Conservation (phyloP, 768 basidiomycete species). For the Xerocomellus amylosporus region DNA sequence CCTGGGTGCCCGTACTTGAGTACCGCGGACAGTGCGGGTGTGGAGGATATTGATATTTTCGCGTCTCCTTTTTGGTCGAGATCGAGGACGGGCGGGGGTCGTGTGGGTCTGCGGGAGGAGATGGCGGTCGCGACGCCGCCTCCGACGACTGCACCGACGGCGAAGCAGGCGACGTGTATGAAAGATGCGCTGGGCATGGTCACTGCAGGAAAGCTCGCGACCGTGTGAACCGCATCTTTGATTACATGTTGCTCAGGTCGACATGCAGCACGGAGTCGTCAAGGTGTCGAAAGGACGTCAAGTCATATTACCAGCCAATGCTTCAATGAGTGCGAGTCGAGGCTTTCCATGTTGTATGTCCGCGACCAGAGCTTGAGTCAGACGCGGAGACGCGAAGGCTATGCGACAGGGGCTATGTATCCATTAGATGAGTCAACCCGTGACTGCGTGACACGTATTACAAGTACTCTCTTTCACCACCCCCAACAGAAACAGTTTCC, state of each 20-base stretch:
- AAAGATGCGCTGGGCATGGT: slow-evolving; percentile 47
- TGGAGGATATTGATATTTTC: slow-evolving; percentile 38
- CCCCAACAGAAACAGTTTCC: not conserved
- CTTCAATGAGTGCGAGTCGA: too few relatives aligned
- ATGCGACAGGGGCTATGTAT: too few relatives aligned
- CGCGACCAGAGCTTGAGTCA: too few relatives aligned
- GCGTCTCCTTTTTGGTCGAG: slow-evolving; percentile 45
- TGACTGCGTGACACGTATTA: slow-evolving; percentile 3
- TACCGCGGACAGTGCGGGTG: slow-evolving; percentile 34
- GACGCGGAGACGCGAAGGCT: too few relatives aligned
- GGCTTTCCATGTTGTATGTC: too few relatives aligned
- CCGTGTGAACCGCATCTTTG: too few relatives aligned
- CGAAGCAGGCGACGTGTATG: slow-evolving; percentile 70
- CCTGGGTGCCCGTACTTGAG: slow-evolving; percentile 44
- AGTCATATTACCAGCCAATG: too few relatives aligned
- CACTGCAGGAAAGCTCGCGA: too few relatives aligned
- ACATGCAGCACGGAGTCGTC: too few relatives aligned
- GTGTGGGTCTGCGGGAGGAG: slow-evolving; percentile 32
- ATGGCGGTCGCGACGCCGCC: slow-evolving; percentile 64
- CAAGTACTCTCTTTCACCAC: slow-evolving; percentile 9
- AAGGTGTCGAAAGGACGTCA: too few relatives aligned
- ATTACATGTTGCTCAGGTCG: too few relatives aligned
- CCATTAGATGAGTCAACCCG: not conserved
- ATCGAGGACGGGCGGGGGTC: slow-evolving; percentile 39
- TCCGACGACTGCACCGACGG: slow-evolving; percentile 78